phyloP scores from a whole-genome alignment of 345 rosid species.

The Salix caprea region DNA sequence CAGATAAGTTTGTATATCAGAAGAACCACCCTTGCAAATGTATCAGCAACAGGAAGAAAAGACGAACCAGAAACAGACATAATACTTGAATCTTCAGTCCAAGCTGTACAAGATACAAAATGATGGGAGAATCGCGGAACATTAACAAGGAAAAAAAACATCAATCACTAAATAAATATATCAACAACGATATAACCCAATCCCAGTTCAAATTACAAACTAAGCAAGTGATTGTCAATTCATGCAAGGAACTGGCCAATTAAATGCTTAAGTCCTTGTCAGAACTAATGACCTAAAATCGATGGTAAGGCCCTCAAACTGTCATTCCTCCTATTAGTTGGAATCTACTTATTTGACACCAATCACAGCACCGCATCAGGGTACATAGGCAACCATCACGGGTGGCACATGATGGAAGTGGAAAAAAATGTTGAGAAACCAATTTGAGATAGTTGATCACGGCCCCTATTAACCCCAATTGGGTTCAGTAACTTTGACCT shows the following conservation, averaged over 20 bases:
- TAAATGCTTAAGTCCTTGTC: not conserved
- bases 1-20: not conserved
- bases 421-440: not conserved
- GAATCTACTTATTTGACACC: not conserved
- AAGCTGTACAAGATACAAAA: not conserved
- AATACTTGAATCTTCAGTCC: not conserved
- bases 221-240: not conserved
- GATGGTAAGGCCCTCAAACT: not conserved
- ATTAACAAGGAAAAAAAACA: not conserved
- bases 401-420: slow-evolving; percentile 3
- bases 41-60: not conserved
- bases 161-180: not conserved
- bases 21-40: not conserved
- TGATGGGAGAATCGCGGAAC: not conserved
- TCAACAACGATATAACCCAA: not conserved
- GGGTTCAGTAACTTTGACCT: slow-evolving; percentile 13
- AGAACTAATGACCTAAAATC: not conserved
- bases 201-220: not conserved
- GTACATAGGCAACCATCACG: slow-evolving; percentile 15
- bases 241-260: slow-evolving; percentile 3
- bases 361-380: slow-evolving; percentile 20
- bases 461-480: not conserved
- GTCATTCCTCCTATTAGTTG: not conserved
- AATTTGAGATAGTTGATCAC: not conserved
- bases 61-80: not conserved